Conservation (phyloP, 2,329 filamentous ascomycete species). For the Neofusicoccum cordaticola region DNA sequence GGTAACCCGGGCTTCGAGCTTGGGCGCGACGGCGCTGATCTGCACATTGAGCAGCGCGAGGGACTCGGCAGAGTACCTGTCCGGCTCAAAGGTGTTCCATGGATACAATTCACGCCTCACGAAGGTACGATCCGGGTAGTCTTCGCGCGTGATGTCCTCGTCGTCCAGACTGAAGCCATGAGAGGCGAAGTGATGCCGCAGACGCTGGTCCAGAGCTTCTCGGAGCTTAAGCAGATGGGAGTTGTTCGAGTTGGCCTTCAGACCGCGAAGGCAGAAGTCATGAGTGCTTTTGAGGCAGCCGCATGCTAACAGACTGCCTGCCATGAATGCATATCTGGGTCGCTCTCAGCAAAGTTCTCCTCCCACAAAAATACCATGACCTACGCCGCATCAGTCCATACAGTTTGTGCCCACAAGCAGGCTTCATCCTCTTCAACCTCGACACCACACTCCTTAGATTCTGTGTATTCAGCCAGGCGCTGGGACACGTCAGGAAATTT, state of each 20-base stretch:
- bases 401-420: conserved; percentile 23
- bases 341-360: conserved; percentile 21
- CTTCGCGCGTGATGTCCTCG: conserved; percentile 48
- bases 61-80: conserved; percentile 53
- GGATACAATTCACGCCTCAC: conserved; percentile 65
- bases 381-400: conserved; percentile 32
- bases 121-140: conserved; percentile 66
- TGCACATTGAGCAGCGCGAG: conserved; percentile 69
- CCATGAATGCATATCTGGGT: conserved; percentile 32
- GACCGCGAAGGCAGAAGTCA: conserved; percentile 63
- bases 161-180: conserved; percentile 32
- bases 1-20: conserved; percentile 74
- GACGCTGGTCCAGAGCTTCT: conserved; percentile 46
- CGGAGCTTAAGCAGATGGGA: conserved; percentile 55
- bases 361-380: neutral
- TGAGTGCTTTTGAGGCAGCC: conserved; percentile 67
- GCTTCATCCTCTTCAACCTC: conserved; percentile 21
- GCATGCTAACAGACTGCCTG: conserved; percentile 56
- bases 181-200: conserved; percentile 26
- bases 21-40: conserved; percentile 69
- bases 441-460: neutral
- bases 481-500: neutral
- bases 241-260: conserved; percentile 55
- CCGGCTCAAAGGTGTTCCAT: conserved; percentile 61
- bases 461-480: neutral